Evolutionary conservation across 2,329 filamentous ascomycete genomes (phyloP), one percentile per base, ranked within the genome.

Genomic region (Xylaria sp.): DNA sequence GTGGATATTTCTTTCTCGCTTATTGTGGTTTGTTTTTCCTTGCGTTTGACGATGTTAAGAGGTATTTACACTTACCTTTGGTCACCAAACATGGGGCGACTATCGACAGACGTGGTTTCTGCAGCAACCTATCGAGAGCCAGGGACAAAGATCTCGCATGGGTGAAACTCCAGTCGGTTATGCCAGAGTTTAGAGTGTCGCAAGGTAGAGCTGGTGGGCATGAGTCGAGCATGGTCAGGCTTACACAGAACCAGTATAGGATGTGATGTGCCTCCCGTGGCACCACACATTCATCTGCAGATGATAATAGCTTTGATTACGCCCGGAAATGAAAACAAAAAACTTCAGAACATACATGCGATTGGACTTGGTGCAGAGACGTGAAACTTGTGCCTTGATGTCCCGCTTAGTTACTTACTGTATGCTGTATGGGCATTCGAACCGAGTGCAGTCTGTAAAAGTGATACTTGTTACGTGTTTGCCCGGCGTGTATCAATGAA

Each of bases 21-120:
- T 68, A 64, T 64, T 64, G 63, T 66, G 54, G 53, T 57, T 57
- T 59, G 67, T 64, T 63, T 65, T 67, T 69, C 67, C 63, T 69
- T 68, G 64, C 68, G 67, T 63, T 59, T 68, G 61, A 68, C 60
- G 63, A 66, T 68, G 65, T 65, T 65, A 62, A 66, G 63, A 64
- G 62, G 67, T 66, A 67, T 66, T 68, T 68, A 66, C 67, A 65
- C 59, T 67, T 69, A 68, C 66, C 62, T 68, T 70, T 69, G 66
- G 63, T 68, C 67, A 67, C 56, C 63, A 66, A 57, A 55, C 42
- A 63, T 63, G 65, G 23, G 63, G 59, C 55, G 46, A 54, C 59
- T 47, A 49, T 58, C 39, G 53, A 60, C 53, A 23, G 44, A 52
- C 18, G 48, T 55, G 55, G 54, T 62, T 53, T 60, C 54, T 54